Conservation (phyloP, 345 rosid genomes). For the Theobroma cacao region DNA sequence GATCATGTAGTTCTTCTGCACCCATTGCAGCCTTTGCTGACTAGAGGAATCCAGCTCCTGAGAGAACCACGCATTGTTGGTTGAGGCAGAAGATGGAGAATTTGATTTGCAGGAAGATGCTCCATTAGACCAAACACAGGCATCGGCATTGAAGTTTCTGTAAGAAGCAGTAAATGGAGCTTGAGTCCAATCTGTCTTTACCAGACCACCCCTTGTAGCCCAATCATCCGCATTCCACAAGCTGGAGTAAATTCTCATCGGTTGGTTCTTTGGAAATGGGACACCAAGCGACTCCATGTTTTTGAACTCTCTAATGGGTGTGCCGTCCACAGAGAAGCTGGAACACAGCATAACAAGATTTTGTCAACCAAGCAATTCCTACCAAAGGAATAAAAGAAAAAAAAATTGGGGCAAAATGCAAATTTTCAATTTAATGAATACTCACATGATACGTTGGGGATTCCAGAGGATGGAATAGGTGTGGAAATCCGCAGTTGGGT, state of each 20-base stretch:
- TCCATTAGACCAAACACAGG: slow-evolving; percentile 32
- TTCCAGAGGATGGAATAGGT: slow-evolving; percentile 69
- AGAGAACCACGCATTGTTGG: slow-evolving; percentile 31
- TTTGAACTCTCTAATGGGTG: slow-evolving; percentile 66
- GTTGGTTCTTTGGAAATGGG: slow-evolving; percentile 54
- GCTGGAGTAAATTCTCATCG: slow-evolving; percentile 57
- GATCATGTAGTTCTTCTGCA: slow-evolving; percentile 40
- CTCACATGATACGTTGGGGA: slow-evolving; percentile 53
- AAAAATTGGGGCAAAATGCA: not conserved
- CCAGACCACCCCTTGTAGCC: slow-evolving; percentile 70
- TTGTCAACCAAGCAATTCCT: not conserved
- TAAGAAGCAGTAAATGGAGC: slow-evolving; percentile 58
- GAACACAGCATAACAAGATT: not conserved
- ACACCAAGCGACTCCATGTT: slow-evolving; percentile 49
- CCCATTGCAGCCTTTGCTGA: slow-evolving; percentile 44
- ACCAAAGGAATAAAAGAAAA: not conserved
- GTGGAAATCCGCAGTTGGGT: slow-evolving; percentile 66
- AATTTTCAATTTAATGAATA: not conserved
- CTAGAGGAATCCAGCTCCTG: slow-evolving; percentile 35
- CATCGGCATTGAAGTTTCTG: slow-evolving; percentile 37
- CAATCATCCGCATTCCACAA: slow-evolving; percentile 72
- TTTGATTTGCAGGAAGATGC: slow-evolving; percentile 26
- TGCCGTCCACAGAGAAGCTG: slow-evolving; percentile 56
- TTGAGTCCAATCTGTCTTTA: slow-evolving; percentile 56
- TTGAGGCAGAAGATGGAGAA: slow-evolving; percentile 14